Evolutionary conservation across 306 rosid genomes (phyloP).

Genomic region (Malus domestica): DNA sequence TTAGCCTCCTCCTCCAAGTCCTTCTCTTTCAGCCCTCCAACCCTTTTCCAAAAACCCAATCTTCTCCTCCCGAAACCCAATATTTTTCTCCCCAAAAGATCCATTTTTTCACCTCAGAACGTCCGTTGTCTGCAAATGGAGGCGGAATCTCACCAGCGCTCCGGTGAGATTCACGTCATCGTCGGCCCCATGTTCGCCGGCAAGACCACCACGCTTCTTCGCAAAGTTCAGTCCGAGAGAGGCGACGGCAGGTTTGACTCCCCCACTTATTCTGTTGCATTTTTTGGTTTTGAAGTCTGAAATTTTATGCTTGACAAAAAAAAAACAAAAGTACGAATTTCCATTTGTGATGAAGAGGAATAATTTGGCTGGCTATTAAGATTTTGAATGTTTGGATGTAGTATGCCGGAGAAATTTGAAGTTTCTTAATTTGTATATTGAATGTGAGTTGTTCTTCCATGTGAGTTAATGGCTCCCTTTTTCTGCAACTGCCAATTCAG

Average conservation of each 20-base stretch:
- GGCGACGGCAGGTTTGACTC: constrained; percentile 57
- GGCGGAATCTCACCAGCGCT: constrained; percentile 22
- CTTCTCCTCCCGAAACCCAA: constrained; percentile 27
- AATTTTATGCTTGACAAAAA: neutral
- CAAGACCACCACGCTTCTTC: constrained; percentile 76
- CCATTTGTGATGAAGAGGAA: neutral
- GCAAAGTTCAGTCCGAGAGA: constrained; percentile 60
- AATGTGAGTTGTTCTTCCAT: neutral
- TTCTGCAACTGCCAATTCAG: neutral
- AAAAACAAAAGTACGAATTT: no score
- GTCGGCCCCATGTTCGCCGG: constrained; percentile 97
- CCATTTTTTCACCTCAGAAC: constrained; percentile 21
- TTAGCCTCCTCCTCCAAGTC: constrained; percentile 17
- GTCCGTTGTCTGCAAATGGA: constrained; percentile 25
- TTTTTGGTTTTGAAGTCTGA: neutral
- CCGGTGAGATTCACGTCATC: constrained; percentile 82
- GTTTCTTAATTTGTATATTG: neutral
- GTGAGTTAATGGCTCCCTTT: neutral
- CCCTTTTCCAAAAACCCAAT: constrained; percentile 14
- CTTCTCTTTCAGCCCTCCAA: constrained; percentile 1
- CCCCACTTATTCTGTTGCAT: neutral
- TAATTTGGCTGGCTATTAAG: neutral
- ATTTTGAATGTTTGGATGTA: no score
- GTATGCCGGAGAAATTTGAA: neutral
- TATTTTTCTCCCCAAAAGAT: constrained; percentile 14